phyloP scores from a whole-genome alignment of 2,329 filamentous ascomycete species.

The Colletotrichum shisoi region DNA sequence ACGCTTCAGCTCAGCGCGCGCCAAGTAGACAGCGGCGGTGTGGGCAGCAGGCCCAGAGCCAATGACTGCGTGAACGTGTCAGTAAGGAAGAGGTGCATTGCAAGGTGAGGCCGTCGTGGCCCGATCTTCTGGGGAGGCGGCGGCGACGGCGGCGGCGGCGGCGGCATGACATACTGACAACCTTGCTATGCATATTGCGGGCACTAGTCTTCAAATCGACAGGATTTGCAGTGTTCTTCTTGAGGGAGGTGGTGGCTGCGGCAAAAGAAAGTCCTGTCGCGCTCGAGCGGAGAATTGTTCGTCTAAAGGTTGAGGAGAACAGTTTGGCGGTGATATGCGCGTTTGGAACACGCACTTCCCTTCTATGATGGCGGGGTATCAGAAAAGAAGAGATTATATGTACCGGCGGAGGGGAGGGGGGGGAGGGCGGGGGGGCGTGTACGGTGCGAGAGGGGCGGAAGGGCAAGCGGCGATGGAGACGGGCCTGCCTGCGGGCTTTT shows the following conservation, averaged over 20 bases:
- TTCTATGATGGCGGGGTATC: conserved; percentile 37
- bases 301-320: conserved; percentile 85
- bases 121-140: not conserved
- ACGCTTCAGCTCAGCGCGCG: conserved; percentile 91
- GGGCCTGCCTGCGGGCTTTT: conserved; percentile 16
- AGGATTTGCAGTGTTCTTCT: conserved; percentile 55
- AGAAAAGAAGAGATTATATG: conserved; percentile 35
- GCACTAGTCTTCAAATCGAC: conserved; percentile 52
- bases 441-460: conserved; percentile 25
- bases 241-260: conserved; percentile 70
- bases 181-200: conserved; percentile 87
- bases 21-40: conserved; percentile 95
- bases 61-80: conserved; percentile 62
- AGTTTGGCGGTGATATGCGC: conserved; percentile 72
- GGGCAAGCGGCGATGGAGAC: conserved; percentile 26
- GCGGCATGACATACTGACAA: conserved; percentile 73
- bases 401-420: conserved; percentile 9
- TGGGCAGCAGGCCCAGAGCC: conserved; percentile 97
- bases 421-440: conserved; percentile 14
- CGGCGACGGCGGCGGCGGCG: conserved; percentile 41
- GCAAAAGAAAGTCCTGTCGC: conserved; percentile 77
- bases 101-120: conserved; percentile 25
- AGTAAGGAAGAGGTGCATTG: conserved; percentile 16
- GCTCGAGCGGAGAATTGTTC: conserved; percentile 75
- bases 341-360: conserved; percentile 39